These are phyloP conservation scores for Rostrohypoxylon terebratum DNA, from an alignment of 495 filamentous ascomycete species.

Conservation along the genomic window DNA sequence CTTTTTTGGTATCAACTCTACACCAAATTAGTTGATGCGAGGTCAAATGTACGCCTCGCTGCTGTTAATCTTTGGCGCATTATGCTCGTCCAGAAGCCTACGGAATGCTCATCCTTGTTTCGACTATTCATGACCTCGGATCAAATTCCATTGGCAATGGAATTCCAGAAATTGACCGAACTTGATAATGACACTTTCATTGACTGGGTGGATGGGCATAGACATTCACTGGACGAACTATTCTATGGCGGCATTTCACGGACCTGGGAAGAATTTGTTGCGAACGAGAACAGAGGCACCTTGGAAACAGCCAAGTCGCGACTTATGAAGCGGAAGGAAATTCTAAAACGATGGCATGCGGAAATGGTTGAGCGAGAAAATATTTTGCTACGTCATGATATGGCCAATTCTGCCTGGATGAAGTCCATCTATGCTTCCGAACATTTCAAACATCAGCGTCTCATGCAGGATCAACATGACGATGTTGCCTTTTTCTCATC, in stretches of 20 bases:
- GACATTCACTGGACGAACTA: slow-evolving; percentile 80
- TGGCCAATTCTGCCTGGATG: slow-evolving; percentile 87
- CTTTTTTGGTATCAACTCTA: slow-evolving; percentile 93
- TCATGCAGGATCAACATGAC: slow-evolving; percentile 91
- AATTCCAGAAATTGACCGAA: slow-evolving; percentile 85
- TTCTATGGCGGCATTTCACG: slow-evolving; percentile 84
- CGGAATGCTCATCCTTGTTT: slow-evolving; percentile 80
- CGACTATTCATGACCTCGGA: slow-evolving; percentile 73
- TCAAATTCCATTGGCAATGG: slow-evolving; percentile 76
- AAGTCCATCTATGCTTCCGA: slow-evolving; percentile 94
- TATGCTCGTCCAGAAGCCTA: slow-evolving; percentile 90
- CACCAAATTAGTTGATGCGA: slow-evolving; percentile 75
- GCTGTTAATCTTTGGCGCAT: slow-evolving; percentile 90
- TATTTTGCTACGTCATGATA: slow-evolving; percentile 79
- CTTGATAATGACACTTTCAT: slow-evolving; percentile 89
- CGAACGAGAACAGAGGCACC: slow-evolving; percentile 78
- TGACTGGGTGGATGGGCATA: slow-evolving; percentile 85
- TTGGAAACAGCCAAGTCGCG: slow-evolving; percentile 76
- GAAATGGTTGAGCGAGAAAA: slow-evolving; percentile 76
- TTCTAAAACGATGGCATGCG: slow-evolving; percentile 78
- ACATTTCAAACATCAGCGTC: slow-evolving; percentile 87
- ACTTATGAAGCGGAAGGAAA: slow-evolving; percentile 80
- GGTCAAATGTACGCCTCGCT: slow-evolving; percentile 73
- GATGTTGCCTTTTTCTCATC: slow-evolving; percentile 79
- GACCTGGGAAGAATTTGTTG: slow-evolving; percentile 86